Percentiles rank a stretch among this genome's conserved stretches.
Conservation (phyloP, 2,329 filamentous ascomycete species). For the Penicillium sp. region DNA sequence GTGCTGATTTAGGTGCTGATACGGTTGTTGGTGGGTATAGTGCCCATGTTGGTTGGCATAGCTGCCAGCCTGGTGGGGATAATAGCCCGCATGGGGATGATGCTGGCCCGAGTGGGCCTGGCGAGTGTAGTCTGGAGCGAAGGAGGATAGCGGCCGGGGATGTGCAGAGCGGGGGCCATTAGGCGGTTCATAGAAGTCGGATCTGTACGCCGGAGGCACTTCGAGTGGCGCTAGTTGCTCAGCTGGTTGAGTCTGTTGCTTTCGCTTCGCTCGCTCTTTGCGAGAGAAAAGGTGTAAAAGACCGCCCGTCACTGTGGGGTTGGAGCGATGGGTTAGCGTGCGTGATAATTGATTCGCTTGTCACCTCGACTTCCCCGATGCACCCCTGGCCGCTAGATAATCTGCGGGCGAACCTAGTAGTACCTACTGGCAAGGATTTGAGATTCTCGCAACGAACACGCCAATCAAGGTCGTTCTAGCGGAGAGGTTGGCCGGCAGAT, state of each 20-base stretch:
- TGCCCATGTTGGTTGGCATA: background rate
- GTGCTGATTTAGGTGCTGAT: background rate
- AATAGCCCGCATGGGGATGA: background rate
- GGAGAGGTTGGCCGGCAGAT: conserved; percentile 6
- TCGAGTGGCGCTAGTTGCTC: conserved; percentile 8
- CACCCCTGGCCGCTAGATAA: background rate
- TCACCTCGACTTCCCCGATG: background rate
- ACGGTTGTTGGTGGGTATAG: background rate
- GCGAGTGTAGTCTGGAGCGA: conserved; percentile 25
- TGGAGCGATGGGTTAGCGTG: conserved; percentile 9
- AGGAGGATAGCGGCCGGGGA: conserved; percentile 29
- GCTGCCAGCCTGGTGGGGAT: background rate
- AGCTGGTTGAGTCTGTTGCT: conserved; percentile 11
- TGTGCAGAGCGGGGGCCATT: conserved; percentile 21
- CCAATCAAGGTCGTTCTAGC: background rate
- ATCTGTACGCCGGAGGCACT: conserved; percentile 23
- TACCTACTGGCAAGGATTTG: conserved; percentile 15
- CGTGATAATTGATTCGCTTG: background rate
- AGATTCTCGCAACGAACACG: background rate
- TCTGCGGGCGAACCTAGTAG: background rate
- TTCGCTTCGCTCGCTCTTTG: conserved; percentile 28
- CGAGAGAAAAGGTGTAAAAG: conserved; percentile 26
- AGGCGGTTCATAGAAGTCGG: conserved; percentile 10
- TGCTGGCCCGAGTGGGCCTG: conserved; percentile 14
- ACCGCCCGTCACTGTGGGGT: conserved; percentile 21